Conservation (phyloP, 129 eudicot species). For the Mikania micrantha region DNA sequence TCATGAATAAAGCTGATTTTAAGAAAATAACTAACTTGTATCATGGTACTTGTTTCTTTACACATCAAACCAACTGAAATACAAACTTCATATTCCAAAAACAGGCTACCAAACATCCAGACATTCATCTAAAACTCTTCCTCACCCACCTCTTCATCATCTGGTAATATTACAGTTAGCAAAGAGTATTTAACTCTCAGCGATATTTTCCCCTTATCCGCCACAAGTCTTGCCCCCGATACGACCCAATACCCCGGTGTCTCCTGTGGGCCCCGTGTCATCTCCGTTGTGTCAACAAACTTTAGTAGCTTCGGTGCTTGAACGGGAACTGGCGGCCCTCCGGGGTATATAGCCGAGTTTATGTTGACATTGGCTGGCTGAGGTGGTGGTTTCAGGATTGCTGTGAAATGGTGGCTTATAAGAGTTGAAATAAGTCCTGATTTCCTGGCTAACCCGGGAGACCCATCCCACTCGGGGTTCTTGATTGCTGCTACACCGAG, state of each 20-base stretch:
- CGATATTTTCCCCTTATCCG: conserved; percentile 88
- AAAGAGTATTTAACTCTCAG: conserved; percentile 78
- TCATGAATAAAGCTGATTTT: too few species aligned
- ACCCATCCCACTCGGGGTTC: conserved; percentile 95
- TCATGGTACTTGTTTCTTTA: not conserved
- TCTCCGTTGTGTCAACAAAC: conserved; percentile 91
- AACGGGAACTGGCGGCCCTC: conserved; percentile 86
- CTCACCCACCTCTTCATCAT: conserved; percentile 39
- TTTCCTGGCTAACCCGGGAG: conserved; percentile 85
- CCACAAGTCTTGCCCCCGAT: conserved; percentile 86
- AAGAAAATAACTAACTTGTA: too few species aligned
- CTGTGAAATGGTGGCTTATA: conserved; percentile 84
- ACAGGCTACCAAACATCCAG: not conserved
- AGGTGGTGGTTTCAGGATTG: conserved; percentile 66
- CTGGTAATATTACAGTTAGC: conserved; percentile 65
- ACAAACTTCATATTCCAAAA: not conserved
- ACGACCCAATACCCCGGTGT: conserved; percentile 97
- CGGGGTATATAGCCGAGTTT: conserved; percentile 91
- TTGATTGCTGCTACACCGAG: conserved; percentile 57
- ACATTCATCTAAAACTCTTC: conserved; percentile 2
- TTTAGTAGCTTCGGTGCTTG: conserved; percentile 79
- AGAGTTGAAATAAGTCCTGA: conserved; percentile 93
- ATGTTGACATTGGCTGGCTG: conserved; percentile 87
- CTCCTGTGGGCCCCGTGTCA: conserved; percentile 95
- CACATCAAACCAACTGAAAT: conserved; percentile 2